Evolutionary conservation across 2,329 filamentous ascomycete species (phyloP).

Genomic region (Apiospora saccharicola): DNA sequence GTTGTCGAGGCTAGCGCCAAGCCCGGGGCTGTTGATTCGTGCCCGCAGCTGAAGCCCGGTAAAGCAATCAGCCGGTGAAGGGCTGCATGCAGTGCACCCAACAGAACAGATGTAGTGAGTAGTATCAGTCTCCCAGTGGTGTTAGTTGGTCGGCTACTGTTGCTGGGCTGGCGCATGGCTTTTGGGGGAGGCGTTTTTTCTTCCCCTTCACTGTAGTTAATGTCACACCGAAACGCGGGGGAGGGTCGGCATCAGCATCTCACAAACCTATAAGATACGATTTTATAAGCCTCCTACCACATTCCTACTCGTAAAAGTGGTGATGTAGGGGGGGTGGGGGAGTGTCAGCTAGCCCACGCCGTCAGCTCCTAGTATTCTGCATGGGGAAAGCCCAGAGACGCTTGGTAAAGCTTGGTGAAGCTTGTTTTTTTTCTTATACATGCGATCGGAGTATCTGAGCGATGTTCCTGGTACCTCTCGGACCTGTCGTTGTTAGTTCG

Average conservation of each 20-base stretch:
- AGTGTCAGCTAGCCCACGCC: background rate
- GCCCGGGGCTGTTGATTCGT: constrained; percentile 20
- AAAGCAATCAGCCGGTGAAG: constrained; percentile 7
- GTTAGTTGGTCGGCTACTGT: background rate
- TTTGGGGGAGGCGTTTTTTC: background rate
- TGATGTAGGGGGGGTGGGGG: background rate
- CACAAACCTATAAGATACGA: no score
- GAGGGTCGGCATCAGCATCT: background rate
- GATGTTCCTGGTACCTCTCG: constrained; percentile 1
- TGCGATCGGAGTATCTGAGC: background rate
- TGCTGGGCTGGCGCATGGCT: background rate
- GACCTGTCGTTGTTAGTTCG: background rate
- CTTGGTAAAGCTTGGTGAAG: constrained; percentile 6
- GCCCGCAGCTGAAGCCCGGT: constrained; percentile 16
- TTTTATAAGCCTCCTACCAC: background rate
- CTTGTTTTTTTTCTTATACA: background rate
- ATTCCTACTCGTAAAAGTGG: background rate
- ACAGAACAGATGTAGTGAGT: no score
- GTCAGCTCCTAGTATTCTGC: background rate
- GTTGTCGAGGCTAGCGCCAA: constrained; percentile 14
- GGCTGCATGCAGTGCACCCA: background rate
- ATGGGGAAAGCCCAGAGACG: background rate
- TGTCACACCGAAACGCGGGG: background rate
- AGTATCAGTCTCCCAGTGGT: background rate
- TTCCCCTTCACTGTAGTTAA: background rate